A percentile compares a stretch with the other conserved stretches of the same genome.
Evolutionary conservation across 345 rosid genomes (phyloP).

Genomic region (Turritis glabra): DNA sequence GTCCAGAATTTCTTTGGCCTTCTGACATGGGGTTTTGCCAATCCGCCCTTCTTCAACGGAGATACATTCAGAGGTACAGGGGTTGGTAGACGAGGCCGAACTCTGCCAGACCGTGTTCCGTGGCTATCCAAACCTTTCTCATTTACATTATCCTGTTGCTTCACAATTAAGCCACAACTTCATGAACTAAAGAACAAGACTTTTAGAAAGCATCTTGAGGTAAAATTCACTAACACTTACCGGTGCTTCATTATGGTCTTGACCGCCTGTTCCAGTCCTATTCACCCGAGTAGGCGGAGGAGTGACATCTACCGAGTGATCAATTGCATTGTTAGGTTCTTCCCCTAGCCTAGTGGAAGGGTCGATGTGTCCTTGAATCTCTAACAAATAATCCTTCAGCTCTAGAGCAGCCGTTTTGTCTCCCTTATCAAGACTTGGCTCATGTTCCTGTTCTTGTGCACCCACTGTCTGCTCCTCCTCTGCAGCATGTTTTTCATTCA

Average conservation of each 20-base stretch:
- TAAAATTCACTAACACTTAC: conserved; percentile 5
- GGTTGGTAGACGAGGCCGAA: conserved; percentile 27
- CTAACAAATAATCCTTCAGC: conserved; percentile 24
- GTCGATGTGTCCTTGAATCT: conserved; percentile 27
- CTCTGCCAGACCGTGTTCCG: conserved; percentile 32
- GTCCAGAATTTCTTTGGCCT: conserved; percentile 35
- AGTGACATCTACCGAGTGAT: conserved; percentile 21
- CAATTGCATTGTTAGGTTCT: conserved; percentile 14
- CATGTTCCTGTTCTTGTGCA: conserved; percentile 26
- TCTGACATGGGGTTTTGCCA: conserved; percentile 1
- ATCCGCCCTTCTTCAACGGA: conserved; percentile 5
- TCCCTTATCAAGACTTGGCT: conserved; percentile 23
- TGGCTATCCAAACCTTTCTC: conserved; percentile 19
- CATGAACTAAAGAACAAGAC: conserved; percentile 11
- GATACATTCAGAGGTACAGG: conserved; percentile 25
- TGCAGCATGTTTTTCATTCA: conserved; percentile 2
- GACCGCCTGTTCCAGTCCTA: conserved; percentile 11
- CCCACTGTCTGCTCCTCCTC: conserved; percentile 3
- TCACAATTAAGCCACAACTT: conserved; percentile 21
- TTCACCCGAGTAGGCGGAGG: conserved; percentile 18
- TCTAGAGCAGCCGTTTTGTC: conserved; percentile 20
- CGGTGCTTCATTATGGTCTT: background rate
- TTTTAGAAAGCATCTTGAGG: background rate
- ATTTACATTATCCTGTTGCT: conserved; percentile 28
- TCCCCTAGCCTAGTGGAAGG: conserved; percentile 5